Evolutionary conservation across 345 rosid species (phyloP).

Genomic region (Draba incana): DNA sequence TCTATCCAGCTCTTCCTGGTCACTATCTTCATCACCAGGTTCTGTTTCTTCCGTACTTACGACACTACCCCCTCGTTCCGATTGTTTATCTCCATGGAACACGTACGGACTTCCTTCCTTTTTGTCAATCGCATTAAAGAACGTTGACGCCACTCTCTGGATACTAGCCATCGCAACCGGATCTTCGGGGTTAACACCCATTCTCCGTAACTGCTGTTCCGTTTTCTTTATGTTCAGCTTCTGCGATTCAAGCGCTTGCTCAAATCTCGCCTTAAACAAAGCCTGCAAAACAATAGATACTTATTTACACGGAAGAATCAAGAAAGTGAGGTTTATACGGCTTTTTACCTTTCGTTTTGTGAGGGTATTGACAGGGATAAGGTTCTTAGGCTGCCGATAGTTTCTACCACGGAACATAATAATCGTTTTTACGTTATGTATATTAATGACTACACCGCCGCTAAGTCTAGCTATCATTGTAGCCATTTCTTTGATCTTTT

Average conservation of each 20-base stretch:
- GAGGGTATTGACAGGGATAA: slow-evolving; percentile 94
- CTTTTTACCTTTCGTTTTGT: slow-evolving; percentile 85
- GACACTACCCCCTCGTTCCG: slow-evolving; percentile 29
- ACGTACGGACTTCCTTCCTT: slow-evolving; percentile 96
- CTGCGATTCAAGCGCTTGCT: slow-evolving; percentile 99
- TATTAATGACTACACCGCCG: slow-evolving; percentile 83
- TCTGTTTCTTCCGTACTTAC: slow-evolving; percentile 47
- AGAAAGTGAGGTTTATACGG: slow-evolving; percentile 6
- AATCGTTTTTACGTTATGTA: slow-evolving; percentile 89
- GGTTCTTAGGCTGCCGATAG: slow-evolving; percentile 90
- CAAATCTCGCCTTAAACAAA: slow-evolving; percentile 93
- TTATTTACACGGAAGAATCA: slow-evolving; percentile 23
- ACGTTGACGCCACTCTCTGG: slow-evolving; percentile 96
- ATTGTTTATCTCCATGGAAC: slow-evolving; percentile 60
- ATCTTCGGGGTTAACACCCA: slow-evolving; percentile 96
- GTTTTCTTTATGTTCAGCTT: slow-evolving; percentile 91
- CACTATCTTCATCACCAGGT: slow-evolving; percentile 71
- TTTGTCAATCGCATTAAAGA: slow-evolving; percentile 91
- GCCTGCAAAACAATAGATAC: slow-evolving; percentile 60
- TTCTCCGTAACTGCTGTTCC: slow-evolving; percentile 84
- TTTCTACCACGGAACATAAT: slow-evolving; percentile 98
- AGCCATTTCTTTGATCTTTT: slow-evolving; percentile 95
- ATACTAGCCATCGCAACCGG: slow-evolving; percentile 99
- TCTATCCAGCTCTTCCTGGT: slow-evolving; percentile 90
- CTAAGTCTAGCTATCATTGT: slow-evolving; percentile 87